Percentiles rank a stretch among this genome's conserved stretches.
These are phyloP conservation scores for Schizochytrium sp. DNA, from an alignment of 108 stramenopile genomes.

Conservation along the genomic window DNA sequence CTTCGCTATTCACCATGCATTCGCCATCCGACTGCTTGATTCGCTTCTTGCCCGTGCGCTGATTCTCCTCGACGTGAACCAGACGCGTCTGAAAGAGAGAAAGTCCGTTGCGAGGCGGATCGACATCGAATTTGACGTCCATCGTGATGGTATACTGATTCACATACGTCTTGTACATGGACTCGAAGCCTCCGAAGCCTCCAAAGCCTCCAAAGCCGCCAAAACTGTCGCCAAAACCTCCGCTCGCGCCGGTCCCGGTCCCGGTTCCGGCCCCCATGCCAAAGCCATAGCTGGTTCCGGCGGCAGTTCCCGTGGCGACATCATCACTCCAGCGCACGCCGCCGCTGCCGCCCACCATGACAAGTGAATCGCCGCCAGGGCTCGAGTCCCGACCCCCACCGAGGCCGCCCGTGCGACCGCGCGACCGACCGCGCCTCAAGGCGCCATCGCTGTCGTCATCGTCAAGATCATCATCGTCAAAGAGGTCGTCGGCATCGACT, in stretches of 20 bases:
- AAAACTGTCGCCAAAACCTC: background rate
- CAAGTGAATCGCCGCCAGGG: background rate
- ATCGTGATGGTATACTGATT: slow-evolving; percentile 33
- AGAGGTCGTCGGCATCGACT: background rate
- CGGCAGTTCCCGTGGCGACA: background rate
- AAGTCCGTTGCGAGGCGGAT: slow-evolving; percentile 10
- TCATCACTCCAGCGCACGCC: background rate
- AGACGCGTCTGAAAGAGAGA: slow-evolving; percentile 26
- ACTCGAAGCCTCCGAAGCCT: background rate
- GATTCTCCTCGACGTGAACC: slow-evolving; percentile 24
- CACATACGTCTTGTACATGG: slow-evolving; percentile 14
- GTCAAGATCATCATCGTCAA: background rate
- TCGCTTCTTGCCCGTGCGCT: slow-evolving; percentile 17
- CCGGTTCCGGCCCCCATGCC: too few species aligned
- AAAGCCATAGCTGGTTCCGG: too few species aligned
- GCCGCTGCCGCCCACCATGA: background rate
- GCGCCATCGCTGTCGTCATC: background rate
- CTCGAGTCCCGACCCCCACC: background rate
- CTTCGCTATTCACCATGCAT: slow-evolving; percentile 22
- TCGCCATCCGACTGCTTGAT: slow-evolving; percentile 32
- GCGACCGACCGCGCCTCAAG: too few species aligned
- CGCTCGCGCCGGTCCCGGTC: too few species aligned
- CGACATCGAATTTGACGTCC: slow-evolving; percentile 22
- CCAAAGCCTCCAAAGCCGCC: background rate
- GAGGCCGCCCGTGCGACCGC: background rate